Evolutionary conservation across 164 flowering plant genomes (phyloP), one percentile per base, ranked within the genome.

Genomic region (Nelumbo lutea): DNA sequence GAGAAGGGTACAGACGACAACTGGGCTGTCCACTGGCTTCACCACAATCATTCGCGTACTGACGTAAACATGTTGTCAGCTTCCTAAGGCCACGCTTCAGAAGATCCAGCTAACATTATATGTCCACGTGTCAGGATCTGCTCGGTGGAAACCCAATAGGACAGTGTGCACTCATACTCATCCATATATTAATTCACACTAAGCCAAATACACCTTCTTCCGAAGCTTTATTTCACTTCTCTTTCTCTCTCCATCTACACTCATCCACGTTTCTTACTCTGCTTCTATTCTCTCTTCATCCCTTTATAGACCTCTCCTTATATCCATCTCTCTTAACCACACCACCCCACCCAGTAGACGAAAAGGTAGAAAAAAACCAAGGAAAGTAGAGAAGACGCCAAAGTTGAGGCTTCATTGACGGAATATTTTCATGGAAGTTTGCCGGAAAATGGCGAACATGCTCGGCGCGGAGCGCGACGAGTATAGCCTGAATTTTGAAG

Each of bases 401-500:
- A 68, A 58, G 52, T 13, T 9, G 2, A 14, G 14, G 3, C 47
- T 47, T 6, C n/a, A 68, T 68, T 43, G 51, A 42, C 6, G 59
- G 55, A 43, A 57, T 27, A 27, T 52, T 2, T 27, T 40, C 48
- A 40, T 64, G 66, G 61, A 60, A 45, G 70, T 67, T 7, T 55
- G 75, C 47, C 70, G 40, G 38, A 72, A 66, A 46, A 66, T 60
- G 70, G 1, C 64, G 42, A 67, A 53, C 14, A 7, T 55, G 48
- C 56, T 10, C 8, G 10, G 59, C n/a, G 66, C 42, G 41, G 59
- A 69, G 68, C 68, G 72, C 15, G 56, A 43, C 39, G 71, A 69
- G 44, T 66, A 59, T 11, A 75, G 69, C 40, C 55, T 81, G 81
- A 77, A 81, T 65, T 67, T 82, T 53, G 81, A 77, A 63, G 91